phyloP scores from a whole-genome alignment of 2,329 filamentous ascomycete species.

The Rutstroemia sp. region DNA sequence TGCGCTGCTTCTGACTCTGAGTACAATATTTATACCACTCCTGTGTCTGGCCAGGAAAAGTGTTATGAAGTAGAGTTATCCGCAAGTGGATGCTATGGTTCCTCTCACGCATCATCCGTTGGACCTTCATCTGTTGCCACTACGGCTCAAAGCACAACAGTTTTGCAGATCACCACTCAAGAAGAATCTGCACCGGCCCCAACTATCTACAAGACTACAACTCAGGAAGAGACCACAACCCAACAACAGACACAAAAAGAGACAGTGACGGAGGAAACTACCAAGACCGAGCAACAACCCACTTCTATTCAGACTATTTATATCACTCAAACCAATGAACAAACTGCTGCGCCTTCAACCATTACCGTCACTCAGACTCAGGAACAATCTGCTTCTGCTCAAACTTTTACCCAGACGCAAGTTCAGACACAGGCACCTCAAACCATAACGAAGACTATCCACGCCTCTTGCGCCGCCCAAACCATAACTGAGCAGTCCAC shows the following conservation, averaged over 20 bases:
- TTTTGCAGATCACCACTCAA: conserved; percentile 9
- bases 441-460: too few relatives aligned
- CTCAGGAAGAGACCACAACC: not conserved
- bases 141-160: conserved; percentile 4
- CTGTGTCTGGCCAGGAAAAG: conserved; percentile 35
- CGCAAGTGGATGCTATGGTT: conserved; percentile 33
- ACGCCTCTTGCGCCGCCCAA: too few relatives aligned
- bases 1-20: conserved; percentile 49
- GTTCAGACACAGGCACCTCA: too few relatives aligned
- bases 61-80: conserved; percentile 43
- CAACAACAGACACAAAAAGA: not conserved
- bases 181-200: conserved; percentile 1
- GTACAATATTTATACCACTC: conserved; percentile 46
- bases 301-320: not conserved
- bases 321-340: not conserved
- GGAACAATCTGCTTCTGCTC: not conserved
- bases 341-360: not conserved
- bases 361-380: not conserved
- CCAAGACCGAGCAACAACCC: not conserved
- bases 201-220: not conserved
- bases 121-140: conserved; percentile 1
- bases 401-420: not conserved
- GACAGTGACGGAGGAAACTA: not conserved
- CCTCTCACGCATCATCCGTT: not conserved
- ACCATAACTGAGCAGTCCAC: too few relatives aligned